These are phyloP conservation scores for Kodamaea sagamina DNA, from an alignment of 805 yeast genomes.

Conservation along the genomic window DNA sequence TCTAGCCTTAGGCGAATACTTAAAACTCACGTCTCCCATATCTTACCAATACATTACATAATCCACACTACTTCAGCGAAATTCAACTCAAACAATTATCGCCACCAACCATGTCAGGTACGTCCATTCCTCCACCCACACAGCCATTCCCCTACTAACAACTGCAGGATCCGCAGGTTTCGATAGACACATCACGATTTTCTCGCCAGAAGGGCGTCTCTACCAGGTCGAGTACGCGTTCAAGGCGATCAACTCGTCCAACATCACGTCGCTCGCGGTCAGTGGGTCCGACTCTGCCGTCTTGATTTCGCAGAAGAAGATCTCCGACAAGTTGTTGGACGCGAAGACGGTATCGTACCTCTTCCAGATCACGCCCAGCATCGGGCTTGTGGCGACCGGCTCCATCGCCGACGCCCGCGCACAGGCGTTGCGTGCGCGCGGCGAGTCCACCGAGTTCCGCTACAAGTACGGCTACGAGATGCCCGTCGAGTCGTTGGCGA, in stretches of 20 bases:
- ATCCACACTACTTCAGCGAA: no score
- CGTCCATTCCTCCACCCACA: neutral
- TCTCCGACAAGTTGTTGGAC: constrained; percentile 92
- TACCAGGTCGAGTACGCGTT: constrained; percentile 98
- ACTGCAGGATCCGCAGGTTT: constrained; percentile 80
- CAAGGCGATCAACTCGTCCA: constrained; percentile 92
- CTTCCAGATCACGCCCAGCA: constrained; percentile 74
- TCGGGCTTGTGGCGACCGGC: constrained; percentile 93
- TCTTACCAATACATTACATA: no score
- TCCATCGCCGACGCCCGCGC: constrained; percentile 95
- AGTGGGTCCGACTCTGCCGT: constrained; percentile 87
- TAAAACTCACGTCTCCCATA: no score
- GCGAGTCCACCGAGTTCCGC: constrained; percentile 94
- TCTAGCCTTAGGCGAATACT: no score
- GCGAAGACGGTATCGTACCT: constrained; percentile 83
- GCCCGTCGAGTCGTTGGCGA: constrained; percentile 91
- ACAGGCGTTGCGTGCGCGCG: constrained; percentile 83
- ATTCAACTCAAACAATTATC: neutral
- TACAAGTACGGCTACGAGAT: constrained; percentile 95
- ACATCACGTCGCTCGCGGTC: constrained; percentile 84
- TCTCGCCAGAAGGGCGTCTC: constrained; percentile 97
- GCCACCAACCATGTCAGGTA: constrained; percentile 15
- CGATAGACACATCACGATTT: constrained; percentile 97
- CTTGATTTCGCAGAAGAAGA: constrained; percentile 90
- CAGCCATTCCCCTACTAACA: constrained; percentile 27